Conservation (phyloP, 1,284 basidiomycete genomes). For the Ganoderma meredithae region DNA sequence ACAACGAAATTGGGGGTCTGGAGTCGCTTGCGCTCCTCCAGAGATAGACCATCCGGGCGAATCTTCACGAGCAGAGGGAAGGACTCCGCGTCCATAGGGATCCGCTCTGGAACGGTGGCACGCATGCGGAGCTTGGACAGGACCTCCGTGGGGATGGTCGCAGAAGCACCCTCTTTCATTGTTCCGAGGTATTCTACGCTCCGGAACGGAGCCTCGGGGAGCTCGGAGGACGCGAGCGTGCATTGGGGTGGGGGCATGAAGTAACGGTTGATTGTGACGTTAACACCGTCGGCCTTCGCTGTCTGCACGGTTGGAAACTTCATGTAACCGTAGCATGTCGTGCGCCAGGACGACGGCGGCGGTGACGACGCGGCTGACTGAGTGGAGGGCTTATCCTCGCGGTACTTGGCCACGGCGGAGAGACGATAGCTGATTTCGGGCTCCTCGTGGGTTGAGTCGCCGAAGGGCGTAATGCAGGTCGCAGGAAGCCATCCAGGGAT, state of each 20-base stretch:
- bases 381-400: constrained; percentile 48
- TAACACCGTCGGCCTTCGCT: constrained; percentile 3
- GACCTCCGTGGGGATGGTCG: constrained; percentile 56
- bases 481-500: constrained; percentile 83
- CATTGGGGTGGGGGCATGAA: constrained; percentile 29
- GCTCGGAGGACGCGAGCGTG: constrained; percentile 26
- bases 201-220: constrained; percentile 33
- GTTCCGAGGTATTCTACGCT: constrained; percentile 52
- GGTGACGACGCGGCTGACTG: constrained; percentile 11
- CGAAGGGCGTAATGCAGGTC: constrained; percentile 51
- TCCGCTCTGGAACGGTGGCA: constrained; percentile 63
- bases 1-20: constrained; percentile 61
- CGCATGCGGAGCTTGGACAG: constrained; percentile 68
- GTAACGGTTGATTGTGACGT: constrained; percentile 38
- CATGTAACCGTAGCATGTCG: constrained; percentile 34
- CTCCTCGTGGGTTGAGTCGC: constrained; percentile 47
- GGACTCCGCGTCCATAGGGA: constrained; percentile 52
- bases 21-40: constrained; percentile 56
- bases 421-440: constrained; percentile 71
- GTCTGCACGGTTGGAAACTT: constrained; percentile 19
- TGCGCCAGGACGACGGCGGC: constrained; percentile 50
- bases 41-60: constrained; percentile 58
- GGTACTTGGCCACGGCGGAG: constrained; percentile 68
- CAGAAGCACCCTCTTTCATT: constrained; percentile 35
- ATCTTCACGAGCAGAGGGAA: constrained; percentile 67